Conservation (phyloP, 2,329 filamentous ascomycete species). For the Arthrobotrys sinensis region DNA sequence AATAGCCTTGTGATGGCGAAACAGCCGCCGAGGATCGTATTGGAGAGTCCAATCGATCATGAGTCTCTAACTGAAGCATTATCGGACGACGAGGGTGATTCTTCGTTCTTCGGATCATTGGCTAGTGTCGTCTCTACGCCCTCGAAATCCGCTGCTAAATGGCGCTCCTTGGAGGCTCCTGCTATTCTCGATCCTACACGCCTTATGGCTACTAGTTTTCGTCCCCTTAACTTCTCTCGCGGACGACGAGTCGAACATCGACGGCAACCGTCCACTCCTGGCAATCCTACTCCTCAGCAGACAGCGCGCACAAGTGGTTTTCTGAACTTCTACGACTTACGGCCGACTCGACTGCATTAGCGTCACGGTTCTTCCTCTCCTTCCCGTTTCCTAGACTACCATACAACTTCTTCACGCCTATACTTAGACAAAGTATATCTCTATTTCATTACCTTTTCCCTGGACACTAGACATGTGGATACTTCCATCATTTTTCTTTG, state of each 20-base stretch:
- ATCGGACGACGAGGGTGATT: conserved; percentile 19
- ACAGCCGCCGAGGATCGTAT: conserved; percentile 1
- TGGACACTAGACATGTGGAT: neutral
- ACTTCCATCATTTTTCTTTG: conserved; percentile 17
- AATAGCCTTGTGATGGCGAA: neutral
- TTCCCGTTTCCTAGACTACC: neutral
- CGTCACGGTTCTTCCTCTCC: neutral
- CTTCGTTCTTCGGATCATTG: neutral
- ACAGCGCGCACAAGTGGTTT: neutral
- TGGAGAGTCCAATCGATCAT: conserved; percentile 13
- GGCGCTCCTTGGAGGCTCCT: conserved; percentile 1
- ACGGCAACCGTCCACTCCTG: neutral
- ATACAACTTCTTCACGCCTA: neutral
- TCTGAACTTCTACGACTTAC: neutral
- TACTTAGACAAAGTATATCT: neutral
- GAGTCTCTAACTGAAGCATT: conserved; percentile 17
- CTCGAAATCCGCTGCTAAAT: neutral
- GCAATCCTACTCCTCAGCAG: neutral
- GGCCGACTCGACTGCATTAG: conserved; percentile 4
- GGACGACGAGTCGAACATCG: neutral
- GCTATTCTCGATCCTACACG: neutral
- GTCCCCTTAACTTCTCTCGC: conserved; percentile 10
- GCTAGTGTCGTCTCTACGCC: neutral
- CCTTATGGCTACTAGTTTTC: neutral
- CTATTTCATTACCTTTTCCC: neutral